phyloP scores from a whole-genome alignment of 306 rosid genomes.

The Ormosia emarginata region DNA sequence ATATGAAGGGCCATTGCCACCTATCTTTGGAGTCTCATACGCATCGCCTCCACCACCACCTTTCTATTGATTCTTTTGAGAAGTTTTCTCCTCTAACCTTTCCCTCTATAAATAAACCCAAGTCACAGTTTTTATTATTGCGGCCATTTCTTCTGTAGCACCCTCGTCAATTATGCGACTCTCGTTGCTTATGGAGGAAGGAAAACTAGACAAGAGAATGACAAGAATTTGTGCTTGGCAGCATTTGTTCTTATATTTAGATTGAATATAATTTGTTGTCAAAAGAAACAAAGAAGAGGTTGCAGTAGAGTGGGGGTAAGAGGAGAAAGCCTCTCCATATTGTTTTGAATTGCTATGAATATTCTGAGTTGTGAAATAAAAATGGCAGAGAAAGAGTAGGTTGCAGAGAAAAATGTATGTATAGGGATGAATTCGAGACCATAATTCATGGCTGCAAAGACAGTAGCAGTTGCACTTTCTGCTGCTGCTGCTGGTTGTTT shows the following conservation, averaged over 20 bases:
- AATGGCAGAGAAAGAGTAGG: slow-evolving; percentile 67
- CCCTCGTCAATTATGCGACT: slow-evolving; percentile 42
- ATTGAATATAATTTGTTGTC: not conserved
- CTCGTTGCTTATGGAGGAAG: slow-evolving; percentile 55
- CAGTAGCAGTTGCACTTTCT: slow-evolving; percentile 42
- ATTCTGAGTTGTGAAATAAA: slow-evolving; percentile 62
- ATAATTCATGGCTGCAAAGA: slow-evolving; percentile 50
- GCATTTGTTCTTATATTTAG: slow-evolving; percentile 13
- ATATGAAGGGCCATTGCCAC: slow-evolving; percentile 95
- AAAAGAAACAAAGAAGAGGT: slow-evolving; percentile 32
- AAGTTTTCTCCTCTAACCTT: slow-evolving; percentile 54
- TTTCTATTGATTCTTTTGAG: slow-evolving; percentile 84
- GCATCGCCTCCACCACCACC: slow-evolving; percentile 98
- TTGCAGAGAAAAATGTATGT: slow-evolving; percentile 75
- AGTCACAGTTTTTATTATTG: slow-evolving; percentile 8
- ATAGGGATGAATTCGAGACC: slow-evolving; percentile 67
- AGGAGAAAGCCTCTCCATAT: slow-evolving; percentile 49
- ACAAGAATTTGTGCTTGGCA: slow-evolving; percentile 12
- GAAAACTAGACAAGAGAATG: slow-evolving; percentile 8
- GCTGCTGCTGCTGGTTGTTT: slow-evolving; percentile 45
- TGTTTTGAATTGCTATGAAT: slow-evolving; percentile 74
- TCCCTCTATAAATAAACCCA: slow-evolving; percentile 29
- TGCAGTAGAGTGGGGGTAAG: slow-evolving; percentile 33
- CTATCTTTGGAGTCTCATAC: slow-evolving; percentile 68
- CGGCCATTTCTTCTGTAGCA: slow-evolving; percentile 28